Evolutionary conservation across 768 basidiomycete species (phyloP).

Genomic region (Megacollybia marginata): DNA sequence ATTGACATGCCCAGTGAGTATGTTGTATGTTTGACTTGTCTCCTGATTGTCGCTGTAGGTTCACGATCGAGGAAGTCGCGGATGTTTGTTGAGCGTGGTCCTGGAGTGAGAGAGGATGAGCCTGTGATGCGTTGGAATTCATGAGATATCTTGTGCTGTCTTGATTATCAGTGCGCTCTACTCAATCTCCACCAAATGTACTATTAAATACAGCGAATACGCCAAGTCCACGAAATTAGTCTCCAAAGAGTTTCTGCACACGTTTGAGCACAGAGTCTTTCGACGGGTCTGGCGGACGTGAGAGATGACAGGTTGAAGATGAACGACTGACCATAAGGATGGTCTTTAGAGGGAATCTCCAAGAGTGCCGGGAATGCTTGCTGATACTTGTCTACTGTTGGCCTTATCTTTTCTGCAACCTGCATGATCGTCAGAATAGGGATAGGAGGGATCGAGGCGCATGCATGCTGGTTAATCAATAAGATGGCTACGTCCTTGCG

Average conservation of each 20-base stretch:
- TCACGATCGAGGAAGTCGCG: conserved; percentile 59
- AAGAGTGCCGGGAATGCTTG: conserved; percentile 95
- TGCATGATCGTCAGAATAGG: conserved; percentile 22
- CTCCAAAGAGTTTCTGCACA: conserved; percentile 94
- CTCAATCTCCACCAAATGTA: conserved; percentile 8
- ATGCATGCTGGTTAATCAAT: conserved; percentile 96
- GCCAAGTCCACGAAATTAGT: conserved; percentile 19
- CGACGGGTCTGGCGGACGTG: conserved; percentile 61
- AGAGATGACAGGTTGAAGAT: conserved; percentile 8
- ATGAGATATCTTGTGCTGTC: conserved; percentile 5
- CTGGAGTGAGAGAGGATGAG: conserved; percentile 64
- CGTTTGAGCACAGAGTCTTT: conserved; percentile 96
- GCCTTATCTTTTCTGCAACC: conserved; percentile 97
- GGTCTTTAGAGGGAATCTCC: conserved; percentile 98
- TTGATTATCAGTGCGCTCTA: conserved; percentile 15
- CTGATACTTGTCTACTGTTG: conserved; percentile 90
- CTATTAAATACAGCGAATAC: conserved; percentile 3
- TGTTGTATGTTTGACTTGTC: conserved; percentile 12
- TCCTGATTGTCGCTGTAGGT: conserved; percentile 29
- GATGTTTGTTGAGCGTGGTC: conserved; percentile 61
- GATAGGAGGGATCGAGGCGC: conserved; percentile 17
- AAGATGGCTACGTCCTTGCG: conserved; percentile 94
- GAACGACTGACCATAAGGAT: conserved; percentile 77
- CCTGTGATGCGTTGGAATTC: conserved; percentile 63
- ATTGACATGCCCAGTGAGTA: conserved; percentile 74